Conservation (phyloP, 2,329 filamentous ascomycete genomes). For the Pezizomycotina sp. region DNA sequence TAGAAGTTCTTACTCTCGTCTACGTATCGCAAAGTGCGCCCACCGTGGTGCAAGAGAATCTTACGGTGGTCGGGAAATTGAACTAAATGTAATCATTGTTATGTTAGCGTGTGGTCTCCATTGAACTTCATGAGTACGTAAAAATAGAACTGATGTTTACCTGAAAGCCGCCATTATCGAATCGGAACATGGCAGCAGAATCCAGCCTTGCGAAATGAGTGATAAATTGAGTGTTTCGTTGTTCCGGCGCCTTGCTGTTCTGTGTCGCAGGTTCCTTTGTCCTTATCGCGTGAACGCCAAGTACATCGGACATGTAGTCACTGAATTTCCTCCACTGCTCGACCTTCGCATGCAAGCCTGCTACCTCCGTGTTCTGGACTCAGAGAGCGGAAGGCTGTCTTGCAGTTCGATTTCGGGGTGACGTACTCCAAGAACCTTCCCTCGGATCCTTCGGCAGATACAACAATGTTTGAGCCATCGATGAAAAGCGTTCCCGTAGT, state of each 20-base stretch:
- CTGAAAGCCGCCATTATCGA: conserved; percentile 63
- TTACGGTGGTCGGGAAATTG: conserved; percentile 85
- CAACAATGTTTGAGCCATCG: conserved; percentile 26
- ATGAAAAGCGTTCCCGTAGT: conserved; percentile 52
- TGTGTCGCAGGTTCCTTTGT: conserved; percentile 9
- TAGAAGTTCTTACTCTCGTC: conserved; percentile 49
- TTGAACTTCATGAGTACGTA: no score
- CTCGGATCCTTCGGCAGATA: conserved; percentile 27
- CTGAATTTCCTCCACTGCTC: conserved; percentile 54
- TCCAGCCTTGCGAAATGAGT: conserved; percentile 24
- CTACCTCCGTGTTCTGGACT: conserved; percentile 20
- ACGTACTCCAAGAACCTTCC: conserved; percentile 10
- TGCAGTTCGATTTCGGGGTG: conserved; percentile 11
- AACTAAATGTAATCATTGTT: conserved; percentile 37
- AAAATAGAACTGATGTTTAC: no score
- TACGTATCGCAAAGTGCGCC: conserved; percentile 53
- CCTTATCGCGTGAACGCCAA: conserved; percentile 20
- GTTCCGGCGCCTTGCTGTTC: conserved; percentile 11
- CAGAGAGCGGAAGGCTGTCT: conserved; percentile 19
- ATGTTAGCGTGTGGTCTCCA: no score
- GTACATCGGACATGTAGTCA: conserved; percentile 45
- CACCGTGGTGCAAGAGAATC: conserved; percentile 57
- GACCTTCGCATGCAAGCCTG: conserved; percentile 21
- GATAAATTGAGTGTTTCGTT: conserved; percentile 19
- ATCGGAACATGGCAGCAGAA: conserved; percentile 30